Conservation (phyloP, 2,329 filamentous ascomycete species). For the Samsoniella hepiali region DNA sequence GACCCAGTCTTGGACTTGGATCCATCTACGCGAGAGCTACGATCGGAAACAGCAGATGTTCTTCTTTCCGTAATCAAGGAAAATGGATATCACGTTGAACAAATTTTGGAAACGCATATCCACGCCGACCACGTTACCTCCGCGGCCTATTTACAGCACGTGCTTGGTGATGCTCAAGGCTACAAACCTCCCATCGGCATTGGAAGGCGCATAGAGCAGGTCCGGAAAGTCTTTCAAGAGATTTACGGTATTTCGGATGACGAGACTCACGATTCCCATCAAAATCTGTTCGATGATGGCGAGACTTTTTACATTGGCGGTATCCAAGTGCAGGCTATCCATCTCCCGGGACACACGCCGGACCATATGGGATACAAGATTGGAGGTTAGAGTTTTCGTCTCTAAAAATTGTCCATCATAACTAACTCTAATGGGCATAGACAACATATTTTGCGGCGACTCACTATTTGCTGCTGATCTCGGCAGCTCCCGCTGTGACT, state of each 20-base stretch:
- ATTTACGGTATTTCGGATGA: slow-evolving; percentile 43
- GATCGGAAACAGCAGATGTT: slow-evolving; percentile 50
- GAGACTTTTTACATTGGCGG: slow-evolving; percentile 50
- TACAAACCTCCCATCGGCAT: slow-evolving; percentile 48
- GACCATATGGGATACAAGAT: slow-evolving; percentile 59
- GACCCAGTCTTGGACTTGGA: slow-evolving; percentile 61
- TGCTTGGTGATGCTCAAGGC: slow-evolving; percentile 35
- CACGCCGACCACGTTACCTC: slow-evolving; percentile 61
- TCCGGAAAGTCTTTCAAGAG: slow-evolving; percentile 49
- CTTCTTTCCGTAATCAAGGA: slow-evolving; percentile 44
- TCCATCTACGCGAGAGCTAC: slow-evolving; percentile 28
- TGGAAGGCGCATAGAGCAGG: slow-evolving; percentile 48
- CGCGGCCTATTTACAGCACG: slow-evolving; percentile 52
- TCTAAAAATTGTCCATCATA: too few species aligned
- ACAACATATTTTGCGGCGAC: slow-evolving; percentile 47
- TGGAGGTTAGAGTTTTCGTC: slow-evolving; percentile 30
- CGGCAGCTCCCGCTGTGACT: slow-evolving; percentile 48
- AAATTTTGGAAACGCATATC: slow-evolving; percentile 60
- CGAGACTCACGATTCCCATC: slow-evolving; percentile 49
- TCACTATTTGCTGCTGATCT: slow-evolving; percentile 48
- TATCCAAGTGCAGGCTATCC: slow-evolving; percentile 44
- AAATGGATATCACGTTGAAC: slow-evolving; percentile 45
- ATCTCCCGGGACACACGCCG: slow-evolving; percentile 59
- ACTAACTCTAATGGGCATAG: not conserved
- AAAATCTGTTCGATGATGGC: slow-evolving; percentile 51